phyloP scores from a whole-genome alignment of 306 rosid species.

The Chamaecrista fasciculata region DNA sequence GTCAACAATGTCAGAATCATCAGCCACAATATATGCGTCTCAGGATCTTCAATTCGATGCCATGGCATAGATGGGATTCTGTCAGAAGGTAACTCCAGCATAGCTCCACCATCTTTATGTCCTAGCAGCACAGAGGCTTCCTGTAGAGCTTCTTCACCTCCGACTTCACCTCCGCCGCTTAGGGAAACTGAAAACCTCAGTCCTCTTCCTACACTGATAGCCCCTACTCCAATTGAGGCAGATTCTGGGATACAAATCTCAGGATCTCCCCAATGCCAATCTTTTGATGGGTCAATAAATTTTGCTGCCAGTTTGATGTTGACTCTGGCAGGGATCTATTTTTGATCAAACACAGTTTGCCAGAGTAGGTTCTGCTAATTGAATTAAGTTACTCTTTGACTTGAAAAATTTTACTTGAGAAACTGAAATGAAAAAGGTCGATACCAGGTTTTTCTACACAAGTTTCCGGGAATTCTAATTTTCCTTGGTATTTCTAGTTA shows the following conservation, averaged over 20 bases:
- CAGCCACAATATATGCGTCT: constrained; percentile 56
- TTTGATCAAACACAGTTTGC: constrained; percentile 12
- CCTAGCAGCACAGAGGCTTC: constrained; percentile 23
- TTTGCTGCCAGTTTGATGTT: not conserved
- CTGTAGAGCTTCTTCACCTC: constrained; percentile 25
- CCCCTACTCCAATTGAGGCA: constrained; percentile 23
- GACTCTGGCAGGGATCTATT: not conserved
- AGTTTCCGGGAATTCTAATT: too few species aligned
- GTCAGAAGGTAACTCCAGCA: constrained; percentile 12
- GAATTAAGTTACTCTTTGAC: not conserved
- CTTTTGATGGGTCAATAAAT: not conserved
- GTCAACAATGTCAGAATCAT: constrained; percentile 53
- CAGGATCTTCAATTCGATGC: constrained; percentile 55
- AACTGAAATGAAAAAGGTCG: too few species aligned
- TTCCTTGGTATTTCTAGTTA: too few species aligned
- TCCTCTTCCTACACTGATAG: constrained; percentile 4
- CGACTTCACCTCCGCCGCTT: constrained; percentile 27
- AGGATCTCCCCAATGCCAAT: constrained; percentile 18
- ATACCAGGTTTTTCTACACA: too few species aligned
- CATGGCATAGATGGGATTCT: constrained; percentile 63
- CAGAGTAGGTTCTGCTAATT: not conserved
- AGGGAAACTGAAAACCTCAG: not conserved
- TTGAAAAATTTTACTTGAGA: too few species aligned
- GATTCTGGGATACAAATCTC: constrained; percentile 30
- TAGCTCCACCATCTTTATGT: constrained; percentile 28